Base-by-base conservation (phyloP, 2,329 filamentous ascomycete species). In the Beauveria australis region DNA sequence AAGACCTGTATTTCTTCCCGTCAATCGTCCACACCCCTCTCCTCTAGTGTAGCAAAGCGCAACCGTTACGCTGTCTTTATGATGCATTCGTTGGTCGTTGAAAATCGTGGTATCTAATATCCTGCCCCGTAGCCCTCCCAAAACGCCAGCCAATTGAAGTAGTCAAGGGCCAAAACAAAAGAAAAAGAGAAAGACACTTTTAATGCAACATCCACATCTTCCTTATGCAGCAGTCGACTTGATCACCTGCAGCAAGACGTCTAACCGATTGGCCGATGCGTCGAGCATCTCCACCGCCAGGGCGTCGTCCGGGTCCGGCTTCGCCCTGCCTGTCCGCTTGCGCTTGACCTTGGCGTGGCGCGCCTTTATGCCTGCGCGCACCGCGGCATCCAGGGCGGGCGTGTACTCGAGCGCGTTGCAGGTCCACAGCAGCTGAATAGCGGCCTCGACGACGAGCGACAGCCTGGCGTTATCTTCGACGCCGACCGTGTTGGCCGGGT, bases 381-480 rank as follows among this genome's bases (percentile, higher is more conserved):
- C 75, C 0, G 78, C 78, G 6, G 64, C 63, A 18, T 68, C 69
- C 18, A 84, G 68, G 4, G 64, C 63, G 0, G 68, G 63, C 33
- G 72, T 72, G 64, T 78, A 77, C 1, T 63, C 61, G 14, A 76
- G 64, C 22, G 67, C 65, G 14, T 73, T 72, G 28, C 69, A 67
- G 3, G 61, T 60, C 72, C 77, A 80, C 3, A 82, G 71, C 7
- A 86, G 73, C 51, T 85, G 79, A 33, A 90, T 67, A 54, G 91
- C 72, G 2, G 78, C 79, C 73, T 93, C 90, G 0, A 91, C 74
- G 33, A 89, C 71, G 10, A 92, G 73, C 2, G 87, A 86, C 43
- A 92, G 78, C 70, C 89, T 89, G 30, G 87, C 86, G 66, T 94
- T 92, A 64, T 91, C 88, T 22, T 83, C 80, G 0, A 81, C 72